Percentiles rank a stretch among this genome's conserved stretches.
These are phyloP conservation scores for Phytopythium ostracodes DNA, from an alignment of 352 stramenopile species.

Conservation along the genomic window DNA sequence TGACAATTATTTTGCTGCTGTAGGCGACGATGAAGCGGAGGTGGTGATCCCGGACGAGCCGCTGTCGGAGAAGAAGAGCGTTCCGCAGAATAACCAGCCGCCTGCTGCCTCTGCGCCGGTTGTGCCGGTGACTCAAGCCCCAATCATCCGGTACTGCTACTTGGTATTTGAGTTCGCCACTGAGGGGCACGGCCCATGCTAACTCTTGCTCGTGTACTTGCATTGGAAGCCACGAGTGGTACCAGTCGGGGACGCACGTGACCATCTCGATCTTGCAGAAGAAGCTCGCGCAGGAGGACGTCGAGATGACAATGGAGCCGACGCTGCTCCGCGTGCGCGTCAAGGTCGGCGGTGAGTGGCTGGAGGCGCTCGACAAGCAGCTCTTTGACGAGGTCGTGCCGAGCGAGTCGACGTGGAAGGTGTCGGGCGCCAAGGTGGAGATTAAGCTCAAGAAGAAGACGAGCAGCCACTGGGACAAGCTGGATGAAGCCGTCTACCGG, in stretches of 20 bases:
- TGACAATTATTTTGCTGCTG: background rate
- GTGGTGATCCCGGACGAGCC: constrained; percentile 23
- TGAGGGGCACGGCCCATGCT: background rate
- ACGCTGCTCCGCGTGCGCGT: constrained; percentile 52
- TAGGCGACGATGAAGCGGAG: constrained; percentile 19
- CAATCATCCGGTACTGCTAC: constrained; percentile 25
- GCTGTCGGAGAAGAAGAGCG: constrained; percentile 1
- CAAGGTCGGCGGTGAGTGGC: constrained; percentile 37
- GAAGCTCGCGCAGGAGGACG: constrained; percentile 62
- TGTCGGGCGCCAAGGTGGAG: constrained; percentile 76
- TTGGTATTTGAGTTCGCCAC: background rate
- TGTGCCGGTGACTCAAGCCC: constrained; percentile 12
- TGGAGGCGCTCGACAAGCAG: constrained; percentile 58
- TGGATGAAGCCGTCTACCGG: constrained; percentile 55
- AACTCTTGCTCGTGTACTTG: background rate
- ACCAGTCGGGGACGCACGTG: constrained; percentile 78
- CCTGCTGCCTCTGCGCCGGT: constrained; percentile 10
- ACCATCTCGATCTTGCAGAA: constrained; percentile 84
- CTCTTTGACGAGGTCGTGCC: constrained; percentile 75
- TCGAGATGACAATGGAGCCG: constrained; percentile 46
- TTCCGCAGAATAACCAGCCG: constrained; percentile 13
- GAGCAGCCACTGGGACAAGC: constrained; percentile 63
- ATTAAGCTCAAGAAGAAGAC: constrained; percentile 78
- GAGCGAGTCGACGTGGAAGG: constrained; percentile 47
- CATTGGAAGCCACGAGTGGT: constrained; percentile 74